A percentile compares a stretch with the other conserved stretches of the same genome.
Conservation (phyloP, 1,284 basidiomycete species). For the Thelephora terrestris region DNA sequence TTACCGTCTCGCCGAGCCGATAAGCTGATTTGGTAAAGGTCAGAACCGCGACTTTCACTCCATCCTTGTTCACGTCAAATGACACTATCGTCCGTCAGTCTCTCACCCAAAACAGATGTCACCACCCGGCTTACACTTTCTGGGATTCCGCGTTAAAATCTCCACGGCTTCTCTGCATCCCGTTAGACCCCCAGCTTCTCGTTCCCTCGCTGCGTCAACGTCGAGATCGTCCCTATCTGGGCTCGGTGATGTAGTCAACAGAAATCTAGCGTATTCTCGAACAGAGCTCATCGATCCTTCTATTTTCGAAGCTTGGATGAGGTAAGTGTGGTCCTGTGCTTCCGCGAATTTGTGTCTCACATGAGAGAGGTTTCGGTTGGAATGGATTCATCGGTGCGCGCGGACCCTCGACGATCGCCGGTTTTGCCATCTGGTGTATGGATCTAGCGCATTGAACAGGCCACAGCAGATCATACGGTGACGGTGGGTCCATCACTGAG, state of each 20-base stretch:
- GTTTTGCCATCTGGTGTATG: conserved; percentile 22
- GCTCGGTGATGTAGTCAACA: conserved; percentile 36
- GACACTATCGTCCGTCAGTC: conserved; percentile 44
- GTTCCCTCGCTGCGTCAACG: conserved; percentile 12
- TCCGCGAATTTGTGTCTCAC: background rate
- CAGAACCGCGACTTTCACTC: conserved; percentile 77
- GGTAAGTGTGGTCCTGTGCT: conserved; percentile 1
- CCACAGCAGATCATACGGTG: conserved; percentile 64
- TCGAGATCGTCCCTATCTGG: conserved; percentile 15
- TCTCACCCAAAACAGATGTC: background rate
- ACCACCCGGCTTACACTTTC: conserved; percentile 53
- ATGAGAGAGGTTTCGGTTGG: background rate
- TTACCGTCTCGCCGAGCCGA: conserved; percentile 81
- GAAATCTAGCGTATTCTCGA: conserved; percentile 27
- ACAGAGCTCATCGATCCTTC: conserved; percentile 21
- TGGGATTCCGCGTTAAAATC: conserved; percentile 78
- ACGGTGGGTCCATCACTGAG: conserved; percentile 40
- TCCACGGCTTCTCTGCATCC: conserved; percentile 88
- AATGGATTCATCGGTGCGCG: background rate
- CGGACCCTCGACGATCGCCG: conserved; percentile 11
- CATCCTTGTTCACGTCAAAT: conserved; percentile 89
- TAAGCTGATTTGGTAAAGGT: conserved; percentile 87
- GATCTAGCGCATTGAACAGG: conserved; percentile 29
- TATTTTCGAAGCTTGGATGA: conserved; percentile 2
- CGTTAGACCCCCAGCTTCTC: conserved; percentile 36